Conservation (phyloP, 768 basidiomycete species). For the Russula sp. region DNA sequence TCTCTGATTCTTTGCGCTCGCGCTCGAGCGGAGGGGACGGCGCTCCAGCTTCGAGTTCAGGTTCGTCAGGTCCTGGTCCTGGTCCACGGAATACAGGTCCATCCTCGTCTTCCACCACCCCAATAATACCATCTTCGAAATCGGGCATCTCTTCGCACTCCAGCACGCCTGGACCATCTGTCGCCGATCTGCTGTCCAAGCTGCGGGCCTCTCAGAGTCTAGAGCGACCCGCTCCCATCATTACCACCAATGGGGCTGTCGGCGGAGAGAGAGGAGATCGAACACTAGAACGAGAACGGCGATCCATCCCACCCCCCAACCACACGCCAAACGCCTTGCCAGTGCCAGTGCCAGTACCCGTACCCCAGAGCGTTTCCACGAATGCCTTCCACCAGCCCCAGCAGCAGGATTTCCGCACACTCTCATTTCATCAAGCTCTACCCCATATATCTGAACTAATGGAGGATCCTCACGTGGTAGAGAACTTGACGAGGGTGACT, state of each 20-base stretch:
- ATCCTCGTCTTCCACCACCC: background rate
- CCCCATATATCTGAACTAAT: conserved; percentile 61
- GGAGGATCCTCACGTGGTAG: conserved; percentile 50
- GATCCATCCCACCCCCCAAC: background rate
- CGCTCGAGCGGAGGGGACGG: background rate
- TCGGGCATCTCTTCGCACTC: conserved; percentile 10
- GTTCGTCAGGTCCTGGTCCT: background rate
- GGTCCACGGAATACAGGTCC: background rate
- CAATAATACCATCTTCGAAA: conserved; percentile 13
- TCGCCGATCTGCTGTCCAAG: conserved; percentile 29
- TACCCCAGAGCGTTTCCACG: background rate
- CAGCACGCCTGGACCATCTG: conserved; percentile 25
- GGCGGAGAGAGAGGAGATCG: background rate
- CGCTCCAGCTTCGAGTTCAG: background rate
- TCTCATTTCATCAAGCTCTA: conserved; percentile 69
- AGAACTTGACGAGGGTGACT: conserved; percentile 51
- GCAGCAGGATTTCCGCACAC: conserved; percentile 43
- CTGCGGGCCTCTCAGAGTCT: conserved; percentile 14
- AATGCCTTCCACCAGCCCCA: conserved; percentile 4
- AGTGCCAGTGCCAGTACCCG: background rate
- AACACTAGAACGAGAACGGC: background rate
- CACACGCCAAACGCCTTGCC: background rate
- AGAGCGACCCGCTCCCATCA: background rate
- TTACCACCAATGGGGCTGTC: background rate
- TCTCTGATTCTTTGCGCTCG: conserved; percentile 7